phyloP scores from a whole-genome alignment of 139 green algal species.

The Chlamydomonas sphaeroides region DNA sequence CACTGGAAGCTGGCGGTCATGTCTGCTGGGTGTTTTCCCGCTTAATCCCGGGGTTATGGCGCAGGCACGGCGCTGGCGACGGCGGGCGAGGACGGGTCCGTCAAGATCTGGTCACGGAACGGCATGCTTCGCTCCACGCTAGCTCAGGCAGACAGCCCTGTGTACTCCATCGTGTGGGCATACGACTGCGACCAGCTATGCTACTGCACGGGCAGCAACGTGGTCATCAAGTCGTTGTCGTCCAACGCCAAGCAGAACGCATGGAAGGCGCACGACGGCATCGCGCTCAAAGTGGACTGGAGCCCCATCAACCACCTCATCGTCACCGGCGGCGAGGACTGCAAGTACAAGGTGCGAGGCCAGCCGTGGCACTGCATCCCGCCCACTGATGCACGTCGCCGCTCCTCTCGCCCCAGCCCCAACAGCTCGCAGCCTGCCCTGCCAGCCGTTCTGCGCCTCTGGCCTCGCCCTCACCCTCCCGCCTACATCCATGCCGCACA shows the following conservation, averaged over 20 bases:
- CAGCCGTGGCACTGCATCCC: no score
- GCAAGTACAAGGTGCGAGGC: conserved; percentile 77
- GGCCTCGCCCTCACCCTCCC: no score
- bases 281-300: conserved; percentile 78
- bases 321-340: conserved; percentile 82
- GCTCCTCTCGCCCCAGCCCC: no score
- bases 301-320: conserved; percentile 73
- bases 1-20: no score
- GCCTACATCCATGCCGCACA: no score
- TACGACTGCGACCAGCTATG: conserved; percentile 70
- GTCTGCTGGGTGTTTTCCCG: no score
- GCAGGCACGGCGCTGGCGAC: conserved; percentile 81
- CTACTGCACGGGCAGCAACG: conserved; percentile 63
- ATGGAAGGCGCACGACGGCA: conserved; percentile 66
- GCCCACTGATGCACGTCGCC: no score
- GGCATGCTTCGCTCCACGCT: conserved; percentile 85
- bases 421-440: not conserved
- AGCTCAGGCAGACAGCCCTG: conserved; percentile 60
- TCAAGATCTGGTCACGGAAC: conserved; percentile 83
- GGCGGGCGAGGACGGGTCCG: conserved; percentile 79
- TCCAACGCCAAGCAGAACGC: conserved; percentile 54
- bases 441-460: no score
- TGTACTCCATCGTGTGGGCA: conserved; percentile 77
- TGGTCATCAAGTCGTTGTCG: conserved; percentile 68
- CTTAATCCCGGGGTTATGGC: not conserved